phyloP scores from a whole-genome alignment of 1,284 basidiomycete species.

The Athelia sp. region DNA sequence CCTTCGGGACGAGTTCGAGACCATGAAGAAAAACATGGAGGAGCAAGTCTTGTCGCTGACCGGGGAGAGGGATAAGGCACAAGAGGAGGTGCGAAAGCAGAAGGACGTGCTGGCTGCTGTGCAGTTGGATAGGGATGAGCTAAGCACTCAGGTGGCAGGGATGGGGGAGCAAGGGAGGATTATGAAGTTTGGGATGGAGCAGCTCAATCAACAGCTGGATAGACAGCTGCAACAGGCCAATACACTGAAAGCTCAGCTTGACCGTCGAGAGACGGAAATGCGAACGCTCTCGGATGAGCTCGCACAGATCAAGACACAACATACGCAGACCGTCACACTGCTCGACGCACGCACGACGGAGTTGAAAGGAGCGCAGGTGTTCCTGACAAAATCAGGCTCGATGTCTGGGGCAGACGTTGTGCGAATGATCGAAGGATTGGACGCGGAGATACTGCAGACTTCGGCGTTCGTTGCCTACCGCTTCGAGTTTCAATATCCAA shows the following conservation, averaged over 20 bases:
- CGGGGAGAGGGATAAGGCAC: not conserved
- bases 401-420: conserved; percentile 27
- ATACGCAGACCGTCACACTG: conserved; percentile 9
- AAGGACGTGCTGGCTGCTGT: not conserved
- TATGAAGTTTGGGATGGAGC: not conserved
- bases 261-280: not conserved
- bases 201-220: not conserved
- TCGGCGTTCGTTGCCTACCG: conserved; percentile 29
- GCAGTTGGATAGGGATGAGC: not conserved
- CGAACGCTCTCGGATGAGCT: not conserved
- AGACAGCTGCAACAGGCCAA: not conserved
- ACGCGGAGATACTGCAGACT: conserved; percentile 28
- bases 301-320: not conserved
- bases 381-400: conserved; percentile 23
- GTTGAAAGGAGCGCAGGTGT: conserved; percentile 30
- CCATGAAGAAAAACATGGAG: not conserved
- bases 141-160: not conserved
- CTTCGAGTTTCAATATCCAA: conserved; percentile 14
- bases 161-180: not conserved
- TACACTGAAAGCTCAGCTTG: not conserved
- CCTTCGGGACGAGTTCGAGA: conserved; percentile 1
- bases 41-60: not conserved
- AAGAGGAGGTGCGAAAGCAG: not conserved
- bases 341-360: conserved; percentile 27
- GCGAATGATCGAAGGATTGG: conserved; percentile 25